These are phyloP conservation scores for Colletotrichum lindemuthianum DNA, from an alignment of 2,329 filamentous ascomycete species.

Conservation along the genomic window DNA sequence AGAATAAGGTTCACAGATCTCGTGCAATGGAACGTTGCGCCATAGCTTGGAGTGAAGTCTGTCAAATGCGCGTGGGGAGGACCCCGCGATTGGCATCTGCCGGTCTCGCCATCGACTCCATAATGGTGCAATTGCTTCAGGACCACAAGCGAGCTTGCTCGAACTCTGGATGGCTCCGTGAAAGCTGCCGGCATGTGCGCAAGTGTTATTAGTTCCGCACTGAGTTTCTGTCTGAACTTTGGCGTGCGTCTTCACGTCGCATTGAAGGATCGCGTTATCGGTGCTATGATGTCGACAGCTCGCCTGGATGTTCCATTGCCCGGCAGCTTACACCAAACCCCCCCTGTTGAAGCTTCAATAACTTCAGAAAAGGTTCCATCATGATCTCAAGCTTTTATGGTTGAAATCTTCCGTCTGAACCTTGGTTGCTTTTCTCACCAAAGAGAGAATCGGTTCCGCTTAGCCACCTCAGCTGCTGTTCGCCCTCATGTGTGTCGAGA, in stretches of 20 bases:
- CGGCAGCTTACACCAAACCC: background rate
- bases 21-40: slow-evolving; percentile 15
- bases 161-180: background rate
- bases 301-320: background rate
- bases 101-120: slow-evolving; percentile 15
- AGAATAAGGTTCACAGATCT: slow-evolving; percentile 24
- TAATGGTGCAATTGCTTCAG: slow-evolving; percentile 21
- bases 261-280: slow-evolving; percentile 18
- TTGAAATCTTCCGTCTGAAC: too few relatives aligned
- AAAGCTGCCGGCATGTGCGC: background rate
- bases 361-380: too few relatives aligned
- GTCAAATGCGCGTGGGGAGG: background rate
- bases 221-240: background rate
- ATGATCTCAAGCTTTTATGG: too few relatives aligned
- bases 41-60: slow-evolving; percentile 11
- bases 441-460: too few relatives aligned
- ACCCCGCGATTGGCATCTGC: background rate
- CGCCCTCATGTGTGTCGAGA: too few relatives aligned
- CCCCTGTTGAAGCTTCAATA: background rate
- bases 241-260: slow-evolving; percentile 9
- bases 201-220: background rate
- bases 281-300: background rate
- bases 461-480: too few relatives aligned
- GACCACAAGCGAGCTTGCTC: background rate
- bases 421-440: too few relatives aligned